Conservation (phyloP, 1,284 basidiomycete genomes). For the Sanghuangporus sanghuang region DNA sequence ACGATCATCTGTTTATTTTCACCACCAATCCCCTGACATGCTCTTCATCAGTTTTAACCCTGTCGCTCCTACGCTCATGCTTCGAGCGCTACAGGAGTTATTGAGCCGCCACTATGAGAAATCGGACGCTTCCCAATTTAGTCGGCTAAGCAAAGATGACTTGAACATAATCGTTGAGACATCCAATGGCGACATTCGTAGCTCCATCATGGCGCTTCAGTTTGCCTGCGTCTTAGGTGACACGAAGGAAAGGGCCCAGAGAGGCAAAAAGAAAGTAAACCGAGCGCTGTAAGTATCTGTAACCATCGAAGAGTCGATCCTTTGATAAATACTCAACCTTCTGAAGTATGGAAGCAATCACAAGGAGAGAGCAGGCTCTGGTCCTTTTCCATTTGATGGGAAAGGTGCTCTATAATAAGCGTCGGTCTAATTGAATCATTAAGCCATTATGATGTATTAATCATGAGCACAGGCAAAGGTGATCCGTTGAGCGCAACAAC, state of each 20-base stretch:
- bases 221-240: constrained; percentile 54
- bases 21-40: constrained; percentile 6
- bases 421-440: constrained; percentile 40
- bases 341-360: constrained; percentile 57
- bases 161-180: constrained; percentile 75
- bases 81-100: constrained; percentile 70
- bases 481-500: constrained; percentile 53
- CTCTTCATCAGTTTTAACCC: constrained; percentile 72
- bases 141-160: constrained; percentile 51
- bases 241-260: constrained; percentile 1
- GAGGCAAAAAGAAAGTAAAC: constrained; percentile 24
- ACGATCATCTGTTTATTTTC: constrained; percentile 21
- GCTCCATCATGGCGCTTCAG: constrained; percentile 89
- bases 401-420: constrained; percentile 93
- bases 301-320: neutral
- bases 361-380: constrained; percentile 80
- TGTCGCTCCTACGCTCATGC: constrained; percentile 82
- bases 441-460: neutral
- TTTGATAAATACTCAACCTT: neutral
- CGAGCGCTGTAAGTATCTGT: neutral
- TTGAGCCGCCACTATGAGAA: constrained; percentile 42
- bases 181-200: constrained; percentile 86
- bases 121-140: constrained; percentile 8
- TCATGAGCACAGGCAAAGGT: constrained; percentile 52
- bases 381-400: constrained; percentile 92